Evolutionary conservation across 345 rosid genomes (phyloP), one percentile per base, ranked within the genome.

Genomic region (Angophora floribunda): DNA sequence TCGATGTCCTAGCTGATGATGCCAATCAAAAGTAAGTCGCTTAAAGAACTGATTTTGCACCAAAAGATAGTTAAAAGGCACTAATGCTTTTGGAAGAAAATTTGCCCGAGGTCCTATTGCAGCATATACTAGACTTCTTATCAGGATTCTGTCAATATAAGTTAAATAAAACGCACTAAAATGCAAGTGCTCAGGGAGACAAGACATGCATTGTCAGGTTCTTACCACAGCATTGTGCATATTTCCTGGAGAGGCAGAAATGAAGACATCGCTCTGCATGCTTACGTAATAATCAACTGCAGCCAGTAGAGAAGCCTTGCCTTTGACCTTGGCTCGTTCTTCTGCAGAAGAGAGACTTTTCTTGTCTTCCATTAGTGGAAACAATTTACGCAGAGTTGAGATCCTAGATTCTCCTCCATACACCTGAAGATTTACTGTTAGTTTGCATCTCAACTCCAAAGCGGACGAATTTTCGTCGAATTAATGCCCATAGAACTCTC

Each of bases 171-270:
- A 8, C 11, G 61, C 61, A 21, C 61, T 21, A 55, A 24, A 59
- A 12, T 75, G 49, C 63, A 85, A 14, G n/a, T 6, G 6, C 86
- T 14, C 45, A 32, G 26, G 67, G 22, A n/a, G 59, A 52, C 44
- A 52, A 45, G 36, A 86, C 59, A 59, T 17, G 49, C 47, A 57
- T 22, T 70, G 52, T n/a, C 16, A 6, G 63, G 85, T 67, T 63
- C 86, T 93, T 93, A 95, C 96, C 96, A 98, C 87, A 59, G 99
- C 99, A 86, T 98, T 98, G 92, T 97, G 99, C 99, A 97, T 97
- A 91, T 98, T 98, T 91, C 99, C 99, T 3, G 99, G 99, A 88
- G 99, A 97, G 55, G 99, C 98, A 51, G 99, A 96, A 87, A 98
- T 95, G 91, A 97, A 98, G 92, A 98, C 91, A 87, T 98, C 96